Evolutionary conservation across 306 rosid genomes (phyloP).

Genomic region (Cucurbita moschata): DNA sequence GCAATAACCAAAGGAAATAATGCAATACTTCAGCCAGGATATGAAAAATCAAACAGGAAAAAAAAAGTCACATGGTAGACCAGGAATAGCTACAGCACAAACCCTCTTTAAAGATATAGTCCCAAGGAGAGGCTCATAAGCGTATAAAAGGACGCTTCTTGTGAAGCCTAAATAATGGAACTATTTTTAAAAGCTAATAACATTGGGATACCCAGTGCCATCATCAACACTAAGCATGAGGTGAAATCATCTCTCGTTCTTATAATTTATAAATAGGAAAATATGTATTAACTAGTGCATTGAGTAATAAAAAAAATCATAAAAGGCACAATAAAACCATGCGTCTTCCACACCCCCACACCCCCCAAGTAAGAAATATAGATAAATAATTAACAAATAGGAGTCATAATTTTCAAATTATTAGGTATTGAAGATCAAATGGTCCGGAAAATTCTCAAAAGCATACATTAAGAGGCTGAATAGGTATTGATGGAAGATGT

Average conservation of each 20-base stretch:
- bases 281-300: background rate
- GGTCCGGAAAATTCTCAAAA: conserved; percentile 8
- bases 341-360: background rate
- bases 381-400: background rate
- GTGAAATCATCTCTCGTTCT: background rate
- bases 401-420: background rate
- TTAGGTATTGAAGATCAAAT: background rate
- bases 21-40: too few species aligned
- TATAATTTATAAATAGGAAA: background rate
- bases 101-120: background rate
- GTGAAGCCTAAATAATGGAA: background rate
- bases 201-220: background rate
- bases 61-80: background rate
- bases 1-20: background rate
- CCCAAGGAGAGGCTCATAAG: background rate
- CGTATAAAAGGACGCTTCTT: background rate
- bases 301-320: background rate
- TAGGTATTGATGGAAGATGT: conserved; percentile 93
- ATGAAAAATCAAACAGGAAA: background rate
- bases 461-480: conserved; percentile 83
- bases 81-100: background rate
- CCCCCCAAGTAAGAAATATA: background rate
- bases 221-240: background rate
- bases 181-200: background rate
- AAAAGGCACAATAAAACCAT: background rate